Percentiles rank a stretch among this genome's conserved stretches.
These are phyloP conservation scores for Ashbya aceris DNA, from an alignment of 1,139 yeast species.

Conservation along the genomic window DNA sequence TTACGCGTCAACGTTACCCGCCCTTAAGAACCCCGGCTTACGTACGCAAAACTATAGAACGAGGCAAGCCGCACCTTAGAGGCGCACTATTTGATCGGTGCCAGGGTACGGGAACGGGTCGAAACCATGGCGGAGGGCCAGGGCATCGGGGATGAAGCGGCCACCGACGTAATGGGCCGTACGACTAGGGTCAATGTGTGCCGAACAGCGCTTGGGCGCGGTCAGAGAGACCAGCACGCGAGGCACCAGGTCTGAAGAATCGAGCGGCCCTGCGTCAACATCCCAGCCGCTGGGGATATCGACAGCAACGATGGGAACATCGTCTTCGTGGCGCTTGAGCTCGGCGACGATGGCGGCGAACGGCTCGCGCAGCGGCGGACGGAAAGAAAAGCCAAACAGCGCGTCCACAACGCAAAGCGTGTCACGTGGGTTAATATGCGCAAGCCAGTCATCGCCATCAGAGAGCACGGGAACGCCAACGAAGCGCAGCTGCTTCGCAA, in stretches of 20 bases:
- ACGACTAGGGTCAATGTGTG: constrained; percentile 31
- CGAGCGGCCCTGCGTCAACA: constrained; percentile 72
- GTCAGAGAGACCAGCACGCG: constrained; percentile 70
- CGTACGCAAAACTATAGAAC: no score
- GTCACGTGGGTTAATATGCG: constrained; percentile 18
- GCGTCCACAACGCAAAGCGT: constrained; percentile 56
- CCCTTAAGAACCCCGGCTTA: not conserved
- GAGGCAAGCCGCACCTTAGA: constrained; percentile 8
- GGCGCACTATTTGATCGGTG: constrained; percentile 39
- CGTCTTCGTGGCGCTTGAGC: constrained; percentile 34
- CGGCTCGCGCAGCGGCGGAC: constrained; percentile 80
- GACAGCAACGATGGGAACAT: constrained; percentile 60
- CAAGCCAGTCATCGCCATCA: constrained; percentile 20
- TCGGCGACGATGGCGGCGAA: constrained; percentile 50
- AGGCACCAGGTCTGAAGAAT: constrained; percentile 44
- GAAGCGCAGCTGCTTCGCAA: constrained; percentile 31
- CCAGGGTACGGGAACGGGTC: constrained; percentile 48
- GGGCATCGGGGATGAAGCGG: constrained; percentile 54
- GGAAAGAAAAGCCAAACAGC: constrained; percentile 86
- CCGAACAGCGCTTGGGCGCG: constrained; percentile 87
- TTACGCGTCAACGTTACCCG: constrained; percentile 2
- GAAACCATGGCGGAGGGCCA: constrained; percentile 69
- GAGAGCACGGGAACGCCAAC: constrained; percentile 23
- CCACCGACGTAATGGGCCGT: constrained; percentile 78
- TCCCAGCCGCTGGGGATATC: constrained; percentile 96